Conservation (phyloP, 164 flowering plant genomes). For the Chloranthus sessilifolius region DNA sequence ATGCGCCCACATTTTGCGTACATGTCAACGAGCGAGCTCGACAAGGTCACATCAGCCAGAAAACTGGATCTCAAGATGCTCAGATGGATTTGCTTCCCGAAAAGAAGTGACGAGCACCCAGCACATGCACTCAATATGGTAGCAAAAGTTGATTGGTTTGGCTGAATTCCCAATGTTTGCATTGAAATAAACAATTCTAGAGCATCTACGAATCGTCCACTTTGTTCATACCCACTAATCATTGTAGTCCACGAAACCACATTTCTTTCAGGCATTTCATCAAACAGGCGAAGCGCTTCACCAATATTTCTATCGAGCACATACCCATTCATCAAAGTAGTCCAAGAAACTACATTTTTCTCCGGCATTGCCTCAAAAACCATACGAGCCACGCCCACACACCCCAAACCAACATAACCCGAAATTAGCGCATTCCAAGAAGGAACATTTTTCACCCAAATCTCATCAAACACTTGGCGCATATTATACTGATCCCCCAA, state of each 20-base stretch:
- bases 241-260: conserved; percentile 62
- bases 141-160: conserved; percentile 40
- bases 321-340: conserved; percentile 45
- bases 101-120: conserved; percentile 33
- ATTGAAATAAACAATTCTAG: conserved; percentile 34
- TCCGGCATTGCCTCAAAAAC: conserved; percentile 42
- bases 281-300: conserved; percentile 13
- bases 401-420: conserved; percentile 12
- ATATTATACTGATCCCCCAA: conserved; percentile 21
- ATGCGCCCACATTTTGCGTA: conserved; percentile 55
- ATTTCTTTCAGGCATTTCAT: conserved; percentile 25
- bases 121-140: conserved; percentile 46
- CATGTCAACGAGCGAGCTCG: conserved; percentile 48
- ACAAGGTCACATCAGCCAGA: conserved; percentile 32
- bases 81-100: conserved; percentile 44
- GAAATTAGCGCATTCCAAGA: conserved; percentile 25
- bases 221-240: conserved; percentile 50
- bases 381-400: conserved; percentile 2
- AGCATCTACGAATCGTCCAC: conserved; percentile 29
- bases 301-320: conserved; percentile 8
- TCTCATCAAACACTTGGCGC: conserved; percentile 17
- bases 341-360: conserved; percentile 49
- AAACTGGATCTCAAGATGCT: conserved; percentile 31
- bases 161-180: conserved; percentile 27
- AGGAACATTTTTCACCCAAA: conserved; percentile 12